Evolutionary conservation across 2,329 filamentous ascomycete genomes (phyloP).

Genomic region (Colletotrichum scovillei): DNA sequence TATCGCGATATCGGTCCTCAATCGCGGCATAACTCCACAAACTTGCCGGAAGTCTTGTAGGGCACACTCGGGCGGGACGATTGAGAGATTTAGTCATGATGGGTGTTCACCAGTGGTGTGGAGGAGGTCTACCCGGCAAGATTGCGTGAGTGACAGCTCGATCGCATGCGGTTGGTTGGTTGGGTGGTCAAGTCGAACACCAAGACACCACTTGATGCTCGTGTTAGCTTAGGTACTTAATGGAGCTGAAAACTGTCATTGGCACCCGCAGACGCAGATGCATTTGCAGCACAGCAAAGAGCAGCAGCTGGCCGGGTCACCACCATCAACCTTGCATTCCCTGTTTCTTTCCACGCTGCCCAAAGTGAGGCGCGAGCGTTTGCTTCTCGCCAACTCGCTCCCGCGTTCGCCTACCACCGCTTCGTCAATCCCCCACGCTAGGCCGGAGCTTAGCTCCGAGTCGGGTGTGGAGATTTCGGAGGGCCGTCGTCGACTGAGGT

Average conservation of each 20-base stretch:
- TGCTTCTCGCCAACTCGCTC: not conserved
- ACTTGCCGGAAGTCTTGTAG: not conserved
- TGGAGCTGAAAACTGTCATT: not conserved
- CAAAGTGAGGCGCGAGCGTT: not conserved
- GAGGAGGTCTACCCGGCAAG: too few relatives aligned
- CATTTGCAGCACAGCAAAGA: not conserved
- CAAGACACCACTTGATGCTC: not conserved
- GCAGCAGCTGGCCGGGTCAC: too few relatives aligned
- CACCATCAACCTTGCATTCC: not conserved
- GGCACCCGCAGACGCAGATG: not conserved
- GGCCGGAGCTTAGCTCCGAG: conserved; percentile 28
- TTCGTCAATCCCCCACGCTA: not conserved
- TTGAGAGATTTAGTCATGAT: too few relatives aligned
- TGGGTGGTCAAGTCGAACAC: too few relatives aligned
- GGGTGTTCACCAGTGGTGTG: too few relatives aligned
- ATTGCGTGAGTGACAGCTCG: not conserved
- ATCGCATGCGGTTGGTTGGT: not conserved
- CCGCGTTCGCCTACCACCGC: not conserved
- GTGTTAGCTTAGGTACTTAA: not conserved
- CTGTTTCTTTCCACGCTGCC: not conserved
- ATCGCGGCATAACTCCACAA: not conserved
- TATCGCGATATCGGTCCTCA: not conserved
- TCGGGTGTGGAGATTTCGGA: conserved; percentile 9
- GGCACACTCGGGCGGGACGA: too few relatives aligned
- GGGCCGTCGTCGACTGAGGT: not conserved